A percentile compares a stretch with the other conserved stretches of the same genome.
These are phyloP conservation scores for Pisolithus albus DNA, from an alignment of 768 basidiomycete genomes.

Conservation along the genomic window DNA sequence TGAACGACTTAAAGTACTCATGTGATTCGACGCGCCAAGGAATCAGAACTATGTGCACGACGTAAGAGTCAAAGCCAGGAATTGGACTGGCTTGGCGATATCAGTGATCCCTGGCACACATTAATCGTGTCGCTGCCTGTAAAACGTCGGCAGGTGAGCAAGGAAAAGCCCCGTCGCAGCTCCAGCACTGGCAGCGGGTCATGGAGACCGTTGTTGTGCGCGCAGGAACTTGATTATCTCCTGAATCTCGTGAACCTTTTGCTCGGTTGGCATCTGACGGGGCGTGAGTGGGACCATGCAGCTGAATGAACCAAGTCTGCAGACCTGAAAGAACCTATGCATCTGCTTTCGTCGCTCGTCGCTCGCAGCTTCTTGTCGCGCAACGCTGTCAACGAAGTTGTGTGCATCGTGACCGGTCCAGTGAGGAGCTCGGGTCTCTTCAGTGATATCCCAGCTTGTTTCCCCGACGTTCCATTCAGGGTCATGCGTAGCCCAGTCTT, in stretches of 20 bases:
- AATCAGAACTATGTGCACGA: too few relatives aligned
- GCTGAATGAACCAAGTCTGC: constrained; percentile 3
- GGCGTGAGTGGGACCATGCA: background rate
- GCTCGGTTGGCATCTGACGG: constrained; percentile 47
- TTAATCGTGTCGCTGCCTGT: too few relatives aligned
- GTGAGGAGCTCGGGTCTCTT: background rate
- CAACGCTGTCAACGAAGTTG: constrained; percentile 42
- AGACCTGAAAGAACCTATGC: constrained; percentile 47
- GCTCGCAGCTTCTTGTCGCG: constrained; percentile 32
- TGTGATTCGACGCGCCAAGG: too few relatives aligned
- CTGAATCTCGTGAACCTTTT: constrained; percentile 47
- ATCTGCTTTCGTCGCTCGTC: constrained; percentile 37
- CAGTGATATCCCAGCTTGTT: background rate
- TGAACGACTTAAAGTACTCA: too few relatives aligned
- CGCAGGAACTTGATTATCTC: constrained; percentile 40
- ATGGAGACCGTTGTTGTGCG: constrained; percentile 5
- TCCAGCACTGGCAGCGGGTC: too few relatives aligned
- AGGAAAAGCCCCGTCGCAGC: too few relatives aligned
- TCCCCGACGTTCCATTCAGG: background rate
- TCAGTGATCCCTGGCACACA: too few relatives aligned
- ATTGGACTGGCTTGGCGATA: too few relatives aligned
- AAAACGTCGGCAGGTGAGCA: too few relatives aligned
- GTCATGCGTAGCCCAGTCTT: constrained; percentile 11
- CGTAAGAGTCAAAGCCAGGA: too few relatives aligned
- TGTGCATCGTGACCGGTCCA: constrained; percentile 13